These are phyloP conservation scores for Geranomyces variabilis DNA, from an alignment of 192 early-diverging fungal genomes.

Conservation along the genomic window DNA sequence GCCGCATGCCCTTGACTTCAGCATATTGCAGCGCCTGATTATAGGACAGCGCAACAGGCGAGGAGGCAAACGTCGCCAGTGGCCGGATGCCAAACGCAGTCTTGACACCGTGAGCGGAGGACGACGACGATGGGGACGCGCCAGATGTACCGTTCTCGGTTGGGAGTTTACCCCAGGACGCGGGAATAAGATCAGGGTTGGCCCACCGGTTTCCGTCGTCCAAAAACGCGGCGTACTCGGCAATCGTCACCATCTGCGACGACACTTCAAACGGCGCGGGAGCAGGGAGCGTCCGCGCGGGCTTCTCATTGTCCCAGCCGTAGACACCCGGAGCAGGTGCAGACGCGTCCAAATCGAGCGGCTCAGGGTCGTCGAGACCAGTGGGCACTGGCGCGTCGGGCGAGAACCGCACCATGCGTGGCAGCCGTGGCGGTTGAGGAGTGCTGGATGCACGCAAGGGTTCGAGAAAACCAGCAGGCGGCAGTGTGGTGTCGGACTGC, in stretches of 20 bases:
- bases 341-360: conserved; percentile 38
- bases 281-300: conserved; percentile 40
- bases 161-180: conserved; percentile 55
- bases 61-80: conserved; percentile 52
- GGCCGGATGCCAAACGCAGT: conserved; percentile 71
- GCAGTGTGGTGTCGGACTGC: conserved; percentile 57
- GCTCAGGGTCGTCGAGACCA: conserved; percentile 67
- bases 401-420: conserved; percentile 27
- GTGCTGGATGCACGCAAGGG: conserved; percentile 15
- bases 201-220: conserved; percentile 10
- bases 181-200: conserved; percentile 46
- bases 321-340: conserved; percentile 43
- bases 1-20: conserved; percentile 51
- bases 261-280: conserved; percentile 66
- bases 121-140: not conserved
- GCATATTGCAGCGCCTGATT: conserved; percentile 76
- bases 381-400: conserved; percentile 42
- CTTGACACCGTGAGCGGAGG: conserved; percentile 49
- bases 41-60: conserved; percentile 75
- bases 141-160: not conserved
- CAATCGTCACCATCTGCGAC: conserved; percentile 78
- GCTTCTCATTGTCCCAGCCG: conserved; percentile 94
- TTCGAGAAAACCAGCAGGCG: conserved; percentile 50
- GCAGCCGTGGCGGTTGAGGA: conserved; percentile 18
- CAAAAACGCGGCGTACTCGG: conserved; percentile 71